Base-by-base conservation (phyloP, 2,329 filamentous ascomycete genomes). In the Colletotrichum graminicola region DNA sequence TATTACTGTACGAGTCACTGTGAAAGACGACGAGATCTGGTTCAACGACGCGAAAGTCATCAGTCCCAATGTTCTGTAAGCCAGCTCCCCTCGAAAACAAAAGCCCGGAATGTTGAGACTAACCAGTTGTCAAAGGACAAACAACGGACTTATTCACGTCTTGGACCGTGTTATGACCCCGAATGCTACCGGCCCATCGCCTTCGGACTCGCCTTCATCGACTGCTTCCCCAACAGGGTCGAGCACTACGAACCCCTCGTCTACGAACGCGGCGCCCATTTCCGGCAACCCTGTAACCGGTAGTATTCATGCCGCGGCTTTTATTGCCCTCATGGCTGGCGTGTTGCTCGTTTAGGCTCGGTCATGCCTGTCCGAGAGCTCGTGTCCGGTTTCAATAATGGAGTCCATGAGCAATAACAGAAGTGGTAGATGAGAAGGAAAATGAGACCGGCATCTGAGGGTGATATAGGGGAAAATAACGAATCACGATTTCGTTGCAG, bases 41-140 rank as follows among this genome's bases (percentile, higher is more conserved):
- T 75, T 78, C 61, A 77, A 77, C 55, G 74, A 73, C 26, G 77
- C 75, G 21, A 72, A 71, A 61, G 76, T 78, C 59, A 73, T 76
- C 49, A 69, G 67, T 32, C 71, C 73, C n/a, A 76, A 76, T 47
- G 75, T 76, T 14, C 49, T 76, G 73, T 75, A 55, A 65, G 71
- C 55, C 16, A 29, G 26, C 16, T 29, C 2, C 11, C 11, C 12
- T 3, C 32, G 6, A n/a, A 16, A 14, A 36, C 2, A 11, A 23
- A 21, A n/a, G 5, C 1, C 18, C 3, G 23, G 6, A 16, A 16
- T 32, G 2, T 23, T 36, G 26, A 61, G 36, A 14, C n/a, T 26
- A 3, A 51, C 26, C 12, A 16, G 32, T 11, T 14, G 6, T 8
- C 21, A 36, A 45, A 75, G 73, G 62, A 77, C 76, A 11, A 75